Conservation (phyloP, 345 rosid genomes). For the Dovyalis caffra region DNA sequence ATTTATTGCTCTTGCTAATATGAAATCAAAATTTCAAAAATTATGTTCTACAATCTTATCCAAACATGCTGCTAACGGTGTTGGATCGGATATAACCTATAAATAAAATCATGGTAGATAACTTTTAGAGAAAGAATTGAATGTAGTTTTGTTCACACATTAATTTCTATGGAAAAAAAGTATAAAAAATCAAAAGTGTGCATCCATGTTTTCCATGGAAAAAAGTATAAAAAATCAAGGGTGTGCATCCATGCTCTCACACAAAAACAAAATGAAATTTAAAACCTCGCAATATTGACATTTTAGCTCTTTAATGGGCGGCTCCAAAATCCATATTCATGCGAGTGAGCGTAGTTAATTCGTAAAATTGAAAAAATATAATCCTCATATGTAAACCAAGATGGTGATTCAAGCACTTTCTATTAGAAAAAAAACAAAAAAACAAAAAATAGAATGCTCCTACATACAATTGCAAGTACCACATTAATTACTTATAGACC, state of each 20-base stretch:
- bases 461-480: neutral
- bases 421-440: neutral
- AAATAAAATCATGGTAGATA: conserved; percentile 3
- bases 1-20: neutral
- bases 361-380: neutral
- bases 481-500: neutral
- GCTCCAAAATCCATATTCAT: neutral
- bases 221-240: neutral
- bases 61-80: conserved; percentile 6
- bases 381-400: neutral
- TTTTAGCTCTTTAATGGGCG: neutral
- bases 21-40: conserved; percentile 16
- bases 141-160: neutral
- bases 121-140: neutral
- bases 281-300: neutral
- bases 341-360: neutral
- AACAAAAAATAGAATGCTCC: neutral
- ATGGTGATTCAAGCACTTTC: neutral
- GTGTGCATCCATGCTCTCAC: neutral
- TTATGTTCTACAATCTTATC: conserved; percentile 15
- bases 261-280: neutral
- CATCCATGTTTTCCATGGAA: neutral
- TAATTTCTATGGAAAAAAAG: too few relatives aligned
- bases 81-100: conserved; percentile 15
- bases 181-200: too few relatives aligned